A percentile compares a stretch with the other conserved stretches of the same genome.
Conservation (phyloP, 306 rosid genomes). For the Dryas alaskensis region DNA sequence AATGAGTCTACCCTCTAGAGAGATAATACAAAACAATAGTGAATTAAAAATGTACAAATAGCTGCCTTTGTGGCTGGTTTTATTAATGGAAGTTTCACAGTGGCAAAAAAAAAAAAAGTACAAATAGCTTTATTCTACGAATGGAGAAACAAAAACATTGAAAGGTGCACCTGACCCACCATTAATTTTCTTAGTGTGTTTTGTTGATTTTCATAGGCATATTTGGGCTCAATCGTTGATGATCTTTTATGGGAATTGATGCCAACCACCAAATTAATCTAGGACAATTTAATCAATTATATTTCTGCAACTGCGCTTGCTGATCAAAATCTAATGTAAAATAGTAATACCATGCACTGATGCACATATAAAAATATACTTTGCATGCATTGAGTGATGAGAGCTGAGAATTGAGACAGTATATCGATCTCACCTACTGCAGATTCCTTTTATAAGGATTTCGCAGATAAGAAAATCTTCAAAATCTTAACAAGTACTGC, state of each 20-base stretch:
- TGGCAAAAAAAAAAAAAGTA: too few species aligned
- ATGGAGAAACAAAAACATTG: neutral
- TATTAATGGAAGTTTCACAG: too few species aligned
- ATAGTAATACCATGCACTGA: conserved; percentile 24
- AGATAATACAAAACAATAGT: too few species aligned
- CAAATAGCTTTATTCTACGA: too few species aligned
- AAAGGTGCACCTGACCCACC: neutral
- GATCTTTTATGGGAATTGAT: conserved; percentile 26
- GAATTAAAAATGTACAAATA: too few species aligned
- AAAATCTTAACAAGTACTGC: neutral
- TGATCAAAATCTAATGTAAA: conserved; percentile 25
- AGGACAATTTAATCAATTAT: neutral
- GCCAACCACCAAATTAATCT: conserved; percentile 18
- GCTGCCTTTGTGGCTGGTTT: too few species aligned
- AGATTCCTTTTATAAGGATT: neutral
- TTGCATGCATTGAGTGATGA: neutral
- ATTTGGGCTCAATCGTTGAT: neutral
- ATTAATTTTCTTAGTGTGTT: neutral
- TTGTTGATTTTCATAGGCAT: neutral
- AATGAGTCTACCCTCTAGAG: too few species aligned
- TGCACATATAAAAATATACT: conserved; percentile 22
- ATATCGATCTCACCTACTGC: conserved; percentile 30
- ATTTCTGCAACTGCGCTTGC: neutral
- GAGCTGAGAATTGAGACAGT: neutral
- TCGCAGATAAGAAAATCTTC: conserved; percentile 7